These are phyloP conservation scores for Lithohypha guttulata DNA, from an alignment of 2,329 filamentous ascomycete genomes.

Conservation along the genomic window DNA sequence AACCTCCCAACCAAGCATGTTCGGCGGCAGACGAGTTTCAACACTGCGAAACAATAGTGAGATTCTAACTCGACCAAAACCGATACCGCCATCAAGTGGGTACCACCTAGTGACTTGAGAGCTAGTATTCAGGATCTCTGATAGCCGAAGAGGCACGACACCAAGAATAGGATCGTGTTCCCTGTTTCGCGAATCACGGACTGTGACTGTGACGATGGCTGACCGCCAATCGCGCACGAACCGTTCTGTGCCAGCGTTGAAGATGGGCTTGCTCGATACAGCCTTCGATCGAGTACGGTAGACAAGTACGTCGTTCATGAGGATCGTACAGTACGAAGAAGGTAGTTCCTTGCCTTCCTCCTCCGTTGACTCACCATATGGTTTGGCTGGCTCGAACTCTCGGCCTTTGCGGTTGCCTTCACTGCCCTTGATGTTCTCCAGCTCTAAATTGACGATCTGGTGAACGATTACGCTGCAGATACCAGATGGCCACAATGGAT, in stretches of 20 bases:
- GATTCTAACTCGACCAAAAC: conserved; percentile 80
- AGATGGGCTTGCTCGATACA: conserved; percentile 87
- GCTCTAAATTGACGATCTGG: conserved; percentile 87
- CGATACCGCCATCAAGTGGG: conserved; percentile 86
- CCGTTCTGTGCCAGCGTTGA: conserved; percentile 88
- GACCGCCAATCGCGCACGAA: conserved; percentile 93
- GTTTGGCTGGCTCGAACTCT: conserved; percentile 80
- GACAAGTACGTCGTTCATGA: conserved; percentile 34
- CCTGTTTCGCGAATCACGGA: conserved; percentile 77
- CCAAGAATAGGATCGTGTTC: conserved; percentile 93
- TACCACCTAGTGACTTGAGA: conserved; percentile 90
- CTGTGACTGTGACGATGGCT: conserved; percentile 71
- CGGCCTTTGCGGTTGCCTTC: conserved; percentile 68
- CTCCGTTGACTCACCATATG: conserved; percentile 74
- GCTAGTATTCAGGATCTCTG: conserved; percentile 75
- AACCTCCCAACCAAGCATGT: conserved; percentile 86
- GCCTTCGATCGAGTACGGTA: conserved; percentile 95
- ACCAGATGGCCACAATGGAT: conserved; percentile 92
- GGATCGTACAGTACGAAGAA: conserved; percentile 85
- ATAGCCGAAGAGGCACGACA: conserved; percentile 77
- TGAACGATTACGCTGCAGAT: conserved; percentile 78
- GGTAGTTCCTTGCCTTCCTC: conserved; percentile 70
- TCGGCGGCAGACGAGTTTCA: conserved; percentile 72
- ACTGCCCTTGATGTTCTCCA: conserved; percentile 83
- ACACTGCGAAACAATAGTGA: conserved; percentile 83